A percentile compares a stretch with the other conserved stretches of the same genome.
Evolutionary conservation across 805 yeast species (phyloP).

Genomic region (Ogataea salicorniae): DNA sequence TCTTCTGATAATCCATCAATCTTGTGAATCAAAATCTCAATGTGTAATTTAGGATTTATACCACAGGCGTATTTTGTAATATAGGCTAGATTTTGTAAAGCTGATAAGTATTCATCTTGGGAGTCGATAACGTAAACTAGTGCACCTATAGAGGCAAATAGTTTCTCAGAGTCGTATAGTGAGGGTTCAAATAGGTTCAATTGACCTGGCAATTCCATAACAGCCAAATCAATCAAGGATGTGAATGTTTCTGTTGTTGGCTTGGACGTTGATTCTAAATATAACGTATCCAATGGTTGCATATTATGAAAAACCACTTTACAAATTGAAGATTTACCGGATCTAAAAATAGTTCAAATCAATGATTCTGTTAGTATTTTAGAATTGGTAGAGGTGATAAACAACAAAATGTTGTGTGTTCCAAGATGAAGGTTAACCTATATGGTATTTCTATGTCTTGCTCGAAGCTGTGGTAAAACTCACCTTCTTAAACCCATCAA

Average conservation of each 20-base stretch:
- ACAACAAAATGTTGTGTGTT: not conserved
- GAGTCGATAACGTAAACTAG: slow-evolving; percentile 91
- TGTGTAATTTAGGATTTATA: slow-evolving; percentile 77
- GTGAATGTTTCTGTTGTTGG: slow-evolving; percentile 83
- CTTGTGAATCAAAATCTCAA: slow-evolving; percentile 92
- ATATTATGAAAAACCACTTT: slow-evolving; percentile 94
- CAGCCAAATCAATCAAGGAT: slow-evolving; percentile 78
- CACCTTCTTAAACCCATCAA: slow-evolving; percentile 80
- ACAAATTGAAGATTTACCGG: slow-evolving; percentile 93
- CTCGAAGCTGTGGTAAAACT: slow-evolving; percentile 12
- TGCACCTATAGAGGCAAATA: slow-evolving; percentile 82
- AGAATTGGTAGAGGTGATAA: not conserved
- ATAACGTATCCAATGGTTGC: slow-evolving; percentile 92
- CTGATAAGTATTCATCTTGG: slow-evolving; percentile 91
- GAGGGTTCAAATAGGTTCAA: slow-evolving; percentile 82
- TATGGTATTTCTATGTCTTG: not conserved
- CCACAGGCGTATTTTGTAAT: slow-evolving; percentile 83
- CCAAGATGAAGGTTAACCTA: too few species aligned
- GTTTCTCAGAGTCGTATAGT: slow-evolving; percentile 62
- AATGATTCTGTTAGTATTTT: slow-evolving; percentile 5
- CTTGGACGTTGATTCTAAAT: slow-evolving; percentile 82
- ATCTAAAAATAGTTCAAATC: slow-evolving; percentile 32
- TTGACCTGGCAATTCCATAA: slow-evolving; percentile 95
- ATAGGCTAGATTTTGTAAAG: slow-evolving; percentile 81
- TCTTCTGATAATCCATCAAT: slow-evolving; percentile 95